Evolutionary conservation across 2,329 filamentous ascomycete genomes (phyloP).

Genomic region (Meredithiella fracta): DNA sequence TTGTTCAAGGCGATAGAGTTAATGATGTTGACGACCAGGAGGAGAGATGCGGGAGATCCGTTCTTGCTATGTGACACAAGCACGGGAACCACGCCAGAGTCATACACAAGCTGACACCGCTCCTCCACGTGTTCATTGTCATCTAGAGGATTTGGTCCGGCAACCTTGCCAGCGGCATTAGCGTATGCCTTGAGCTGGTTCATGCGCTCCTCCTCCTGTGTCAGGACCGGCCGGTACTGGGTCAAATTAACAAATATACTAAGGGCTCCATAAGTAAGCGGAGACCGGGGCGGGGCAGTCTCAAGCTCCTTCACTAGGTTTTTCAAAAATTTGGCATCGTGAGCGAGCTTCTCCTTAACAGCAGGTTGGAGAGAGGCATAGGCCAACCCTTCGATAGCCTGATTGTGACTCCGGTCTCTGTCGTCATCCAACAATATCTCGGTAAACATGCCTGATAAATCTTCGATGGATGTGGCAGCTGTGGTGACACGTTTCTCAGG

Average conservation of each 20-base stretch:
- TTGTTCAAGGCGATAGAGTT: conserved; percentile 60
- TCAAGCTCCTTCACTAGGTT: conserved; percentile 49
- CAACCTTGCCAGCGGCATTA: conserved; percentile 56
- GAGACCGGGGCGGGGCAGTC: conserved; percentile 44
- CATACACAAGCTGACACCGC: conserved; percentile 63
- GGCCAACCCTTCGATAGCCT: conserved; percentile 77
- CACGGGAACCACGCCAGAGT: conserved; percentile 59
- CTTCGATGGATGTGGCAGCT: conserved; percentile 45
- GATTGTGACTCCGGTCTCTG: conserved; percentile 21
- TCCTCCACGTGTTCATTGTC: conserved; percentile 58
- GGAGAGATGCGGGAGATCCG: conserved; percentile 52
- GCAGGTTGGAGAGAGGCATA: conserved; percentile 76
- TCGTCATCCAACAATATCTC: conserved; percentile 46
- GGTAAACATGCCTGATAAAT: conserved; percentile 46
- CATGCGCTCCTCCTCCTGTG: conserved; percentile 87
- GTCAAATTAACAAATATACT: conserved; percentile 79
- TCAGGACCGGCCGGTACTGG: conserved; percentile 56
- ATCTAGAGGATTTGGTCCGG: conserved; percentile 49
- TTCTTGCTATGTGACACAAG: conserved; percentile 61
- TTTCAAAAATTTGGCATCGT: conserved; percentile 51
- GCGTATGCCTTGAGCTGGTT: conserved; percentile 87
- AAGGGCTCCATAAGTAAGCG: conserved; percentile 67
- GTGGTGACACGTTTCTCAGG: conserved; percentile 31
- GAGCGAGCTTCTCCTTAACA: conserved; percentile 66
- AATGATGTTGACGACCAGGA: conserved; percentile 60